Evolutionary conservation across 1,284 basidiomycete genomes (phyloP).

Genomic region (Apiotrichum laibachii): DNA sequence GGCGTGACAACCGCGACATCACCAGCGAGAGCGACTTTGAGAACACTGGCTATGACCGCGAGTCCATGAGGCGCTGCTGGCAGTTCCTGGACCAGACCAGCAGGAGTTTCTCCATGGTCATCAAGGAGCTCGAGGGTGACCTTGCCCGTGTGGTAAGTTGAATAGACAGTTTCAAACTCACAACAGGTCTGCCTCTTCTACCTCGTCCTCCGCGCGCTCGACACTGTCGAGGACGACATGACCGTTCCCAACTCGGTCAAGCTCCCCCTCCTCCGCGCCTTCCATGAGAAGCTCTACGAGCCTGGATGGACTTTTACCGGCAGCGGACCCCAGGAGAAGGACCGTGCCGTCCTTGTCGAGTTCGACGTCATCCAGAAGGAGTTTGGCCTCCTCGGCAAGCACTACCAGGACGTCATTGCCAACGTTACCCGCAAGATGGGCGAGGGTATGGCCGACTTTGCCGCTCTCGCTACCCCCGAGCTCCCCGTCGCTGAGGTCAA

Average conservation of each 20-base stretch:
- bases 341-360: slow-evolving; percentile 79
- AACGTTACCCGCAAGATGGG: slow-evolving; percentile 86
- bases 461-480: slow-evolving; percentile 72
- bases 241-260: slow-evolving; percentile 83
- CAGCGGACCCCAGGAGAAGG: slow-evolving; percentile 84
- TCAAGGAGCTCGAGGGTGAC: slow-evolving; percentile 95
- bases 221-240: slow-evolving; percentile 99
- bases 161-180: not conserved
- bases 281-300: slow-evolving; percentile 76
- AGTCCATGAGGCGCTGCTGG: slow-evolving; percentile 88
- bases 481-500: slow-evolving; percentile 66
- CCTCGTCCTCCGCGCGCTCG: slow-evolving; percentile 85
- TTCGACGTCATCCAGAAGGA: slow-evolving; percentile 84
- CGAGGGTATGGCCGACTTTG: slow-evolving; percentile 91
- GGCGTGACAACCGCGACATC: slow-evolving; percentile 77
- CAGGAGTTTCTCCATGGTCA: slow-evolving; percentile 86
- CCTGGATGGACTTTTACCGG: slow-evolving; percentile 86
- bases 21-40: slow-evolving; percentile 65
- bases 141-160: slow-evolving; percentile 79
- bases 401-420: slow-evolving; percentile 77
- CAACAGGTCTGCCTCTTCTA: slow-evolving; percentile 91
- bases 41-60: slow-evolving; percentile 76
- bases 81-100: slow-evolving; percentile 83
- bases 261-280: slow-evolving; percentile 77
- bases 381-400: slow-evolving; percentile 66